Conservation (phyloP, 495 filamentous ascomycete species). For the Penicillium canariense region DNA sequence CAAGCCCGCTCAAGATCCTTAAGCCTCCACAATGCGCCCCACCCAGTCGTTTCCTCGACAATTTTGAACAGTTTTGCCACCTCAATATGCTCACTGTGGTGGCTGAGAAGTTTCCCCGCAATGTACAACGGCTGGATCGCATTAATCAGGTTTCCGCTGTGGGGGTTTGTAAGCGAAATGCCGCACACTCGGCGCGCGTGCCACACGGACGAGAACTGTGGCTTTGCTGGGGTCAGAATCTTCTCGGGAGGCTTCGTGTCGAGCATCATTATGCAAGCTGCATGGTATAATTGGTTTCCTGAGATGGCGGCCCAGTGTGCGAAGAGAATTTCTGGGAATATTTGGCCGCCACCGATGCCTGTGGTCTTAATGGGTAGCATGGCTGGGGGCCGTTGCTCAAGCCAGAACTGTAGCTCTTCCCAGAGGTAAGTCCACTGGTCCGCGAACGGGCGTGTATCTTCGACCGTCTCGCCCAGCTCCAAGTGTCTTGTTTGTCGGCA, state of each 20-base stretch:
- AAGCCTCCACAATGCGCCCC: constrained; percentile 39
- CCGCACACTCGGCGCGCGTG: constrained; percentile 46
- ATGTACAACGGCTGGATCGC: constrained; percentile 48
- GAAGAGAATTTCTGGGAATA: constrained; percentile 41
- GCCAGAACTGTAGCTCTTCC: constrained; percentile 41
- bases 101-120: constrained; percentile 40
- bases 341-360: constrained; percentile 22
- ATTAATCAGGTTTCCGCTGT: constrained; percentile 44
- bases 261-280: constrained; percentile 39
- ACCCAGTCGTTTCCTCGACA: constrained; percentile 41
- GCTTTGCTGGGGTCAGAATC: constrained; percentile 15
- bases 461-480: constrained; percentile 27
- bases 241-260: constrained; percentile 30
- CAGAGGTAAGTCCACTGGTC: constrained; percentile 34
- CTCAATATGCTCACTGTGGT: constrained; percentile 38
- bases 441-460: constrained; percentile 19
- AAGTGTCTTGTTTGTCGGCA: constrained; percentile 25
- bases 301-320: constrained; percentile 43
- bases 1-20: constrained; percentile 39
- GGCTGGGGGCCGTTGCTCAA: constrained; percentile 30
- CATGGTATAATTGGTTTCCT: constrained; percentile 44
- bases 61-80: constrained; percentile 33
- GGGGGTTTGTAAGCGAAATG: constrained; percentile 43
- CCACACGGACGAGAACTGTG: constrained; percentile 34
- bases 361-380: constrained; percentile 32